Percentiles rank a stretch among this genome's conserved stretches.
These are phyloP conservation scores for Rubia peregrina DNA, from an alignment of 305 asterid species.

Conservation along the genomic window DNA sequence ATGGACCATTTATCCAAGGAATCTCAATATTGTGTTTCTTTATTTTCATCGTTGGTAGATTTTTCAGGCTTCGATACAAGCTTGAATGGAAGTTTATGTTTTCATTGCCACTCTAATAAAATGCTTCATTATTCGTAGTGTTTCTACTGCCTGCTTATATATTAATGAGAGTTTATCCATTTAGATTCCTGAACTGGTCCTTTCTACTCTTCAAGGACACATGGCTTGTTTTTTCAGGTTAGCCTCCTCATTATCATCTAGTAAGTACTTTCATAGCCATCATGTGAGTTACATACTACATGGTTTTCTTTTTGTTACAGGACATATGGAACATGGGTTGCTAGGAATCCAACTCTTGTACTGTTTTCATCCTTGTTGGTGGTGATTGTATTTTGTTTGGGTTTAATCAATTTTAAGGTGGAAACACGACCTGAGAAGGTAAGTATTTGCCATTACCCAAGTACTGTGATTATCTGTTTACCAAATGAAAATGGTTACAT, in stretches of 20 bases:
- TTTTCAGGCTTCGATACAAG: neutral
- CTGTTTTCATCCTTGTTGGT: conserved; percentile 67
- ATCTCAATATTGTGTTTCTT: neutral
- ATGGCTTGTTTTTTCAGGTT: conserved; percentile 90
- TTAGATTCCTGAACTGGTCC: conserved; percentile 74
- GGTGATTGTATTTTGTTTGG: conserved; percentile 76
- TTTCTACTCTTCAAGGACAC: conserved; percentile 80
- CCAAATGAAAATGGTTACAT: conserved; percentile 12
- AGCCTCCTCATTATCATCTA: conserved; percentile 28
- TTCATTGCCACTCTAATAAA: neutral
- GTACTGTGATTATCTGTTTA: conserved; percentile 30
- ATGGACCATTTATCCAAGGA: neutral
- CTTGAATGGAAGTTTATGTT: neutral
- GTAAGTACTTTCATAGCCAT: conserved; percentile 3
- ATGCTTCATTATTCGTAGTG: neutral
- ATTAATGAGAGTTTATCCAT: conserved; percentile 10
- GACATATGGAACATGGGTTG: conserved; percentile 98
- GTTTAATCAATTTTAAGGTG: conserved; percentile 80
- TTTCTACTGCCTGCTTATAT: neutral
- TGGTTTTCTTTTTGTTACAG: conserved; percentile 37
- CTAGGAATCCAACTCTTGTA: conserved; percentile 83
- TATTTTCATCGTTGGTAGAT: neutral
- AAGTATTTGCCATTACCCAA: conserved; percentile 7
- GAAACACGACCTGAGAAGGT: conserved; percentile 99
- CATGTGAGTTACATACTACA: conserved; percentile 14